These are phyloP conservation scores for Lyophyllum semitale DNA, from an alignment of 768 basidiomycete species.

Conservation along the genomic window DNA sequence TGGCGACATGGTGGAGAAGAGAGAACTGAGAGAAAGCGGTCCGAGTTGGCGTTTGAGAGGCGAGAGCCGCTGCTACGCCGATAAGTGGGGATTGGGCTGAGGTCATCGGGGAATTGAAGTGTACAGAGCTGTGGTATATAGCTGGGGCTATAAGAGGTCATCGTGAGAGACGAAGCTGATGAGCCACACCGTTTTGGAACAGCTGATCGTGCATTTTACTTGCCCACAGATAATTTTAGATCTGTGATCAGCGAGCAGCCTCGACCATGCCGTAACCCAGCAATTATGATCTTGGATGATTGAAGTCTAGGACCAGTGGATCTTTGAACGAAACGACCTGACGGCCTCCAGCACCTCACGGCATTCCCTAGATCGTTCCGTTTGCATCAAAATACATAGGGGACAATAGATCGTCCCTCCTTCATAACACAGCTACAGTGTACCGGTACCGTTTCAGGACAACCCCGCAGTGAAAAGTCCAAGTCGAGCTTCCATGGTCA, in stretches of 20 bases:
- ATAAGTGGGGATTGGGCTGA: conserved; percentile 3
- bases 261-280: no score
- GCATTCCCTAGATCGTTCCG: no score
- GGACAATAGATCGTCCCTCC: no score
- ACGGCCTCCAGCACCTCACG: no score
- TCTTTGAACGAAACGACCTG: no score
- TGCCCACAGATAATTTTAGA: neutral
- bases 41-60: conserved; percentile 11
- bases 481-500: neutral
- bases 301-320: no score
- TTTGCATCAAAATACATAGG: no score
- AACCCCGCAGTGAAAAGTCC: no score
- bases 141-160: neutral
- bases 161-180: neutral
- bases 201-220: neutral
- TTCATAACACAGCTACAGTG: no score
- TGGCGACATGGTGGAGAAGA: conserved; percentile 44
- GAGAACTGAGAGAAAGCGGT: conserved; percentile 36
- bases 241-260: no score
- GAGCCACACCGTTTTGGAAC: neutral
- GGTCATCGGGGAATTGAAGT: neutral
- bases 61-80: conserved; percentile 25
- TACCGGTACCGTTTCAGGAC: no score
- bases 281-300: no score
- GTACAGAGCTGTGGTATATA: neutral